Percentiles rank a stretch among this genome's conserved stretches.
Evolutionary conservation across 2,329 filamentous ascomycete genomes (phyloP).

Genomic region (Corinectria fuckeliana): DNA sequence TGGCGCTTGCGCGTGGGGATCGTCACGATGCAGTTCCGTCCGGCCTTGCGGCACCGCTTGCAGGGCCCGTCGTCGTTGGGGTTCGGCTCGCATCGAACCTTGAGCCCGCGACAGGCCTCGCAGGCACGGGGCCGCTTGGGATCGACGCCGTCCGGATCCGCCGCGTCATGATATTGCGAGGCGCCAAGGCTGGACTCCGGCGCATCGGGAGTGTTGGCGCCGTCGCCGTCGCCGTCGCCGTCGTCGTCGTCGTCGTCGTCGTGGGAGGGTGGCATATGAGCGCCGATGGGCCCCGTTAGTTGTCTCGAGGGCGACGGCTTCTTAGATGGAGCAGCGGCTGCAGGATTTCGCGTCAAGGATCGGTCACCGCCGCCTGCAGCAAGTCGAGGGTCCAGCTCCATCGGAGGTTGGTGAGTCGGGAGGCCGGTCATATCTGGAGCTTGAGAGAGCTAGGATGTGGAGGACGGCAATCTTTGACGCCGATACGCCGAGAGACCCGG

Average conservation of each 20-base stretch:
- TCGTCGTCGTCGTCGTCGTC: constrained; percentile 19
- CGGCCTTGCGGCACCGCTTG: constrained; percentile 80
- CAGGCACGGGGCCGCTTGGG: constrained; percentile 74
- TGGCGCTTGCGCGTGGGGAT: constrained; percentile 78
- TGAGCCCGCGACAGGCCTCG: constrained; percentile 76
- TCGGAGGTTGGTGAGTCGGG: constrained; percentile 30
- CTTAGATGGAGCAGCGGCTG: constrained; percentile 15
- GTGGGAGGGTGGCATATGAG: constrained; percentile 22
- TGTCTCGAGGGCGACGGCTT: constrained; percentile 28
- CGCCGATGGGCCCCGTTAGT: constrained; percentile 10
- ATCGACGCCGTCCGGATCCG: constrained; percentile 47
- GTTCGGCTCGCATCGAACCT: constrained; percentile 86
- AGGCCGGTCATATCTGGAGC: constrained; percentile 23
- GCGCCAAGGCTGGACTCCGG: constrained; percentile 29
- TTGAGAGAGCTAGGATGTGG: constrained; percentile 20
- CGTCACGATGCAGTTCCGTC: constrained; percentile 79
- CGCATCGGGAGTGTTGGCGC: constrained; percentile 31
- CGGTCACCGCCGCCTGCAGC: constrained; percentile 34
- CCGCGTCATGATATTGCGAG: constrained; percentile 27
- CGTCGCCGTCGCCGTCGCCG: constrained; percentile 21
- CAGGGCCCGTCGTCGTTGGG: constrained; percentile 69
- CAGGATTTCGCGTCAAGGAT: constrained; percentile 19
- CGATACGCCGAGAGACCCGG: constrained; percentile 44
- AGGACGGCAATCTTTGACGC: constrained; percentile 40
- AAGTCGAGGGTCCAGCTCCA: constrained; percentile 45